Base-by-base conservation (phyloP, 495 filamentous ascomycete species). In the Podospora pseudopauciseta region DNA sequence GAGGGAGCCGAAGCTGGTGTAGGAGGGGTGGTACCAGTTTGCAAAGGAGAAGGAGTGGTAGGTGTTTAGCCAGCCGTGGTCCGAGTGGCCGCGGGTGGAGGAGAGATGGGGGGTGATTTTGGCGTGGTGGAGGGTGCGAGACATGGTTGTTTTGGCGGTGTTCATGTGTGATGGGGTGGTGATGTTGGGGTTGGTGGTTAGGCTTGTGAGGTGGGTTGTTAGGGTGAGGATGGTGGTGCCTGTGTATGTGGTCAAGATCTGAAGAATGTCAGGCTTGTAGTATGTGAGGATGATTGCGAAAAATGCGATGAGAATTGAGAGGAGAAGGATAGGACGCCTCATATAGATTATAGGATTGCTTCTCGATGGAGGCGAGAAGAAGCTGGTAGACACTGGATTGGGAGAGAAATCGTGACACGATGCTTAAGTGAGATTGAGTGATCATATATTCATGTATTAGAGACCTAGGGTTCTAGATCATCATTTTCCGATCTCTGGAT, bases 21-120 rank as follows among this genome's bases (percentile, higher is more conserved):
- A 89, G 1, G 73, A 68, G 39, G 88, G 88, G 77, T 91, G 85
- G 79, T 87, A 86, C 84, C 92, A 93, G 68, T 79, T 77, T 67
- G 90, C 90, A 75, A 94, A 93, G 77, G 83, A 86, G 84, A 96
- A 94, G 66, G 89, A 91, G 81, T 94, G 91, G 80, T 89, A 93
- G 26, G 86, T 88, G 77, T 93, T 89, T n/a, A 93, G 86, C 91
- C 91, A 94, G 75, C 89, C 90, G 76, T 92, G 89, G 74, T 93
- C 85, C 67, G 86, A 83, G 75, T 93, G 90, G 54, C 91, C 92
- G 60, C 91, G 85, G 34, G 85, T 82, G 53, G 74, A 74, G 44
- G 87, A 90, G 69, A 80, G 84, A 72, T 88, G 89, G 26, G 84
- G 82, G 28, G 83, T 82, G 75, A 91, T 87, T 71, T 85, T 88